Conservation (phyloP, 441 rosid species). For the Populus tomentosa region DNA sequence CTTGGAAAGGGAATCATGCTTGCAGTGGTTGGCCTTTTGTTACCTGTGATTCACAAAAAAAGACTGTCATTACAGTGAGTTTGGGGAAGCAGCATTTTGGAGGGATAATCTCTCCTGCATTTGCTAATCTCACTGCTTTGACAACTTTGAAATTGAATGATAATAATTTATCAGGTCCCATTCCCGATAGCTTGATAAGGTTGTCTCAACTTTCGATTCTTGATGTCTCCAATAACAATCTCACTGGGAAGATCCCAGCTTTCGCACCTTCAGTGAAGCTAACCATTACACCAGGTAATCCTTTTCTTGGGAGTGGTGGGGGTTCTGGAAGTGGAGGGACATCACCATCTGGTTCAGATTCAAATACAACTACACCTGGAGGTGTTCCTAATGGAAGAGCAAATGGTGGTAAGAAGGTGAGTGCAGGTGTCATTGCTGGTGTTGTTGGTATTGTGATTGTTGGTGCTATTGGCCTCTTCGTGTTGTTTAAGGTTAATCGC, state of each 20-base stretch:
- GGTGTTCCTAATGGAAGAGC: conserved; percentile 7
- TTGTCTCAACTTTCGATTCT: conserved; percentile 39
- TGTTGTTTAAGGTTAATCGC: conserved; percentile 40
- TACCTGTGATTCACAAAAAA: neutral
- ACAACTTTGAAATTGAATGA: conserved; percentile 43
- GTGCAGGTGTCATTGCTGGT: conserved; percentile 40
- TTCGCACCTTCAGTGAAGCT: conserved; percentile 40
- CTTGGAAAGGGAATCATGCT: conserved; percentile 10
- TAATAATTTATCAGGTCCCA: conserved; percentile 53
- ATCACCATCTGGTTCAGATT: conserved; percentile 6
- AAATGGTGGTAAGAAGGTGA: conserved; percentile 13
- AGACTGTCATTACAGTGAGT: neutral
- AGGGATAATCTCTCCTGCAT: conserved; percentile 61
- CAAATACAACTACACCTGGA: conserved; percentile 8
- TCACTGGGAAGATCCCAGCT: conserved; percentile 43
- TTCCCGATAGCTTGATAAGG: conserved; percentile 49
- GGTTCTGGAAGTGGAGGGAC: conserved; percentile 16
- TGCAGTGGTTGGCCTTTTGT: conserved; percentile 5
- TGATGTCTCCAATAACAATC: conserved; percentile 69
- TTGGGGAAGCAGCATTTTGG: conserved; percentile 4
- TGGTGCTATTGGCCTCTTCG: conserved; percentile 45
- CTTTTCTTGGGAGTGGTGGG: conserved; percentile 33
- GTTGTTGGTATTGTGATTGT: conserved; percentile 44
- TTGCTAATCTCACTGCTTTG: conserved; percentile 47
- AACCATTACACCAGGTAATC: conserved; percentile 39